Conservation (phyloP, 768 basidiomycete genomes). For the Russula foetens region DNA sequence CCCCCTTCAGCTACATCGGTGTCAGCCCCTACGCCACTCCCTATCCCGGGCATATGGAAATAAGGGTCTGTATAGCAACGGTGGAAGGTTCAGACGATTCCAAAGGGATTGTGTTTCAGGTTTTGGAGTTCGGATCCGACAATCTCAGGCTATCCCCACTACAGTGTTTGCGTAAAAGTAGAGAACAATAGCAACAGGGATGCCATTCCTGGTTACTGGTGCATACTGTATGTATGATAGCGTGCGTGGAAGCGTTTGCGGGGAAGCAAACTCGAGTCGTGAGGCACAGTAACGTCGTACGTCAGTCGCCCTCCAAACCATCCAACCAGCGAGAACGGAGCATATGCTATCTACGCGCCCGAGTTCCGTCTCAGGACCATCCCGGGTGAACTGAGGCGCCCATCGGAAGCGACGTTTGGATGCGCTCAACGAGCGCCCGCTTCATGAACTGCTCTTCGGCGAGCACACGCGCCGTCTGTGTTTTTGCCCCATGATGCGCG, state of each 20-base stretch:
- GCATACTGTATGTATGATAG: too few relatives aligned
- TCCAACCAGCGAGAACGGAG: neutral
- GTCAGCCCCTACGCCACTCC: slow-evolving; percentile 4
- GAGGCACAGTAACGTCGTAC: too few relatives aligned
- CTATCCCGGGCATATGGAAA: neutral
- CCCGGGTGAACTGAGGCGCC: slow-evolving; percentile 24
- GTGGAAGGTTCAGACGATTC: too few relatives aligned
- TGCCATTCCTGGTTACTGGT: neutral
- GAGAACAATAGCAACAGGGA: neutral
- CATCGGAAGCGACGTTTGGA: slow-evolving; percentile 52
- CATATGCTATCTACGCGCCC: slow-evolving; percentile 8
- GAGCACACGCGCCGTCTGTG: slow-evolving; percentile 71
- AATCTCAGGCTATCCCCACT: neutral
- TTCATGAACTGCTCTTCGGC: slow-evolving; percentile 98
- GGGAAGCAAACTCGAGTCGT: too few relatives aligned
- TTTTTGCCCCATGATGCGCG: slow-evolving; percentile 10
- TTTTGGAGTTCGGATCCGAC: neutral
- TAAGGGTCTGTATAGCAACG: neutral
- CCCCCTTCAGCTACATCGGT: neutral
- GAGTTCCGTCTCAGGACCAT: slow-evolving; percentile 6
- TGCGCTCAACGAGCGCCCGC: slow-evolving; percentile 90
- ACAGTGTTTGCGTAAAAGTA: neutral
- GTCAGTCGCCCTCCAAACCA: too few relatives aligned
- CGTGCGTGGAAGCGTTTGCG: neutral
- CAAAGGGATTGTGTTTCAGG: too few relatives aligned